Percentiles rank a stretch among this genome's conserved stretches.
Evolutionary conservation across 1,284 basidiomycete genomes (phyloP).

Genomic region (Calocybe gambosa): DNA sequence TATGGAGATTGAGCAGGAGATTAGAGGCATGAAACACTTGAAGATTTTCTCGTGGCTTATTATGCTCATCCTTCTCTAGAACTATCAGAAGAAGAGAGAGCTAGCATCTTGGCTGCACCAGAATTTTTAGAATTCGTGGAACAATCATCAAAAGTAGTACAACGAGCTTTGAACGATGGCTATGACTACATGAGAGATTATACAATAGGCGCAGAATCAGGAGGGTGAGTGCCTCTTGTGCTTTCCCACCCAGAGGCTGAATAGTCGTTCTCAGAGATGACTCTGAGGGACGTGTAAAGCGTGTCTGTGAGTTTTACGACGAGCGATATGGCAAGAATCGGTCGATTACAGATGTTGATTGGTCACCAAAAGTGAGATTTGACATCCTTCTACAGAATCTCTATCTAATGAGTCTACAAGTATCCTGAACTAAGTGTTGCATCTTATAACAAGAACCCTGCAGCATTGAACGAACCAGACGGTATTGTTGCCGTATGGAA

Average conservation of each 20-base stretch:
- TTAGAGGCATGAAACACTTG: conserved; percentile 49
- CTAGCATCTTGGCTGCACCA: conserved; percentile 75
- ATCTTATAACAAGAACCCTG: conserved; percentile 94
- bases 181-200: conserved; percentile 99
- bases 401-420: conserved; percentile 33
- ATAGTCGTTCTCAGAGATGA: conserved; percentile 58
- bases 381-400: neutral
- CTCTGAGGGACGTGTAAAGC: conserved; percentile 83
- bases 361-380: conserved; percentile 81
- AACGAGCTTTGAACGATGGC: conserved; percentile 91
- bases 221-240: conserved; percentile 44
- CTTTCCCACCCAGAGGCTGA: neutral
- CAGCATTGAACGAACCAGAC: conserved; percentile 88
- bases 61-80: conserved; percentile 41
- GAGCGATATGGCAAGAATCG: conserved; percentile 86
- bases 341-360: conserved; percentile 94
- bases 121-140: conserved; percentile 94
- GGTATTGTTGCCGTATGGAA: conserved; percentile 99
- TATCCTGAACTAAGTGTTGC: conserved; percentile 94
- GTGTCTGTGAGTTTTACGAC: conserved; percentile 84
- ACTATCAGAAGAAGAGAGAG: conserved; percentile 78
- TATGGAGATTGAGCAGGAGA: conserved; percentile 77
- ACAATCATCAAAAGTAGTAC: conserved; percentile 90
- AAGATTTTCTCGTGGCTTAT: neutral
- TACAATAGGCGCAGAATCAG: conserved; percentile 74